Percentiles rank a stretch among this genome's conserved stretches.
These are phyloP conservation scores for Fereydounia khargensis DNA, from an alignment of 1,284 basidiomycete species.

Conservation along the genomic window DNA sequence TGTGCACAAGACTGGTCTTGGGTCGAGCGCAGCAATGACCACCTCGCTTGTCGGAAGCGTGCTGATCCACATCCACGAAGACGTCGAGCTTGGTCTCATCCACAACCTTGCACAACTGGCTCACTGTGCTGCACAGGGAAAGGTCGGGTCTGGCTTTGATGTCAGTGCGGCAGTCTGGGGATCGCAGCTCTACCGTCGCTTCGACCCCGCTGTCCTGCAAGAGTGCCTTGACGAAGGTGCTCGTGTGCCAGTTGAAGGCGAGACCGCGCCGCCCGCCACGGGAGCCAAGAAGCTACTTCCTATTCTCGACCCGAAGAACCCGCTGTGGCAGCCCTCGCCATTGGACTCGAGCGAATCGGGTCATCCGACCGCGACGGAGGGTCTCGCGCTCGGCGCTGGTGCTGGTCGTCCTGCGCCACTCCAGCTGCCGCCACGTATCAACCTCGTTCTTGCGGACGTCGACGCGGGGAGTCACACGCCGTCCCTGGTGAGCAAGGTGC, in stretches of 20 bases:
- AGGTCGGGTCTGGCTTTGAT: constrained; percentile 96
- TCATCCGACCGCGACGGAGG: constrained; percentile 44
- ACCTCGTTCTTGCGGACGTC: constrained; percentile 52
- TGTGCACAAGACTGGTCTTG: constrained; percentile 96
- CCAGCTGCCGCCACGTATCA: constrained; percentile 45
- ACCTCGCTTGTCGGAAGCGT: constrained; percentile 87
- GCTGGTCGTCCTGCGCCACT: constrained; percentile 40
- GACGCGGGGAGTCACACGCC: constrained; percentile 55
- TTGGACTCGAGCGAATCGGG: constrained; percentile 4
- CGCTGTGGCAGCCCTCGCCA: constrained; percentile 45
- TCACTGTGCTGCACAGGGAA: constrained; percentile 95
- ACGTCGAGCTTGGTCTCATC: constrained; percentile 59
- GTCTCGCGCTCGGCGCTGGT: constrained; percentile 14
- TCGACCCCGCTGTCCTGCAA: constrained; percentile 65
- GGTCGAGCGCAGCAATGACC: constrained; percentile 93
- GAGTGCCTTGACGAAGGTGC: constrained; percentile 30
- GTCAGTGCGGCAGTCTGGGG: constrained; percentile 92
- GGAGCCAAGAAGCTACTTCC: constrained; percentile 20
- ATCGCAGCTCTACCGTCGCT: constrained; percentile 87
- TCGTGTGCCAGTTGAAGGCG: constrained; percentile 30
- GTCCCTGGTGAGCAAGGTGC: constrained; percentile 49
- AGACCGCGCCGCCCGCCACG: not conserved
- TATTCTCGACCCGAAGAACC: constrained; percentile 40
- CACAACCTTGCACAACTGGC: constrained; percentile 95
- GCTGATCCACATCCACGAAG: constrained; percentile 68